Conservation (phyloP, 2,329 filamentous ascomycete genomes). For the Sporothrix schenckii region DNA sequence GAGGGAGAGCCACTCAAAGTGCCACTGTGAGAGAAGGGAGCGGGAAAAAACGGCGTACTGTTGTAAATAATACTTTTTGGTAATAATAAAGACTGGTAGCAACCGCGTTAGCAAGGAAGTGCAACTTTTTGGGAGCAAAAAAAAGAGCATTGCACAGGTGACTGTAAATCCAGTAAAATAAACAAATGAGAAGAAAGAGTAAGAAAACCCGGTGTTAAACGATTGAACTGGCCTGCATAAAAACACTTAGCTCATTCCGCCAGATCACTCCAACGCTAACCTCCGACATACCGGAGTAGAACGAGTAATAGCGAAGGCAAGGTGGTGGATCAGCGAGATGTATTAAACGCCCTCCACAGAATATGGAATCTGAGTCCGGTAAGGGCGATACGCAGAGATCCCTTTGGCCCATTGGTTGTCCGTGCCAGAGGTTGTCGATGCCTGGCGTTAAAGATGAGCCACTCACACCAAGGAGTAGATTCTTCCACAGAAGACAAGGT, state of each 20-base stretch:
- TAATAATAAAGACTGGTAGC: conserved; percentile 14
- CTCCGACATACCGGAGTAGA: conserved; percentile 8
- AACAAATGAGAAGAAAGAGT: conserved; percentile 25
- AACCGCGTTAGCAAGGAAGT: conserved; percentile 21
- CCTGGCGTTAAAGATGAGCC: conserved; percentile 18
- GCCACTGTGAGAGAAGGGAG: conserved; percentile 4
- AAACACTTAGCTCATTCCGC: conserved; percentile 18
- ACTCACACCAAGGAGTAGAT: conserved; percentile 8
- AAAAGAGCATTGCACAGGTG: background rate
- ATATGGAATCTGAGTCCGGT: background rate
- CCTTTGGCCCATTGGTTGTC: background rate
- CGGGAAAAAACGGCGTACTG: background rate
- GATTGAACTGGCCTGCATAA: conserved; percentile 31
- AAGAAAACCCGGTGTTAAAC: conserved; percentile 36
- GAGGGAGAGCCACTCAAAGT: background rate
- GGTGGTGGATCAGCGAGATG: background rate
- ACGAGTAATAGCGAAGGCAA: background rate
- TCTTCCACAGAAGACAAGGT: conserved; percentile 10
- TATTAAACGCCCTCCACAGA: background rate
- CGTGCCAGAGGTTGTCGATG: conserved; percentile 5
- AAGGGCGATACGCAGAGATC: conserved; percentile 18
- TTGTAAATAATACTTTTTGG: conserved; percentile 9
- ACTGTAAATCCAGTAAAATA: conserved; percentile 4
- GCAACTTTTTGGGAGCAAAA: background rate
- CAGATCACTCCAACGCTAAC: background rate